Evolutionary conservation across 805 yeast genomes (phyloP).

Genomic region (Sungouiozyma intestinalis): DNA sequence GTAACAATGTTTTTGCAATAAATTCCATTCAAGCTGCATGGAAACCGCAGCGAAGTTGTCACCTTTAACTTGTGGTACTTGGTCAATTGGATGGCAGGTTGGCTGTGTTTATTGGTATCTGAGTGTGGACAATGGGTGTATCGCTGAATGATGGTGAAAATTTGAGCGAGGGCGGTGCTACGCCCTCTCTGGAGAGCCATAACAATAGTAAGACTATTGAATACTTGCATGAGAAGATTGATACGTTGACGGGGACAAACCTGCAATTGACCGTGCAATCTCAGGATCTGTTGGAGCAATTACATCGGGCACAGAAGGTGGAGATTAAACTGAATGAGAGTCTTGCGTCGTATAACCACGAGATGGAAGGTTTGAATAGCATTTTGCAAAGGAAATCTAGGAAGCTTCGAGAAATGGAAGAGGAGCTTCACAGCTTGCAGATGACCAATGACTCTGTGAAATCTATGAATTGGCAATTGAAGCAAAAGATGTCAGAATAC

Average conservation of each 20-base stretch:
- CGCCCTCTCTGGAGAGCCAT: no score
- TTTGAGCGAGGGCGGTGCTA: no score
- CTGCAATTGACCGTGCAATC: constrained; percentile 31
- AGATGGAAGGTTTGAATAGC: constrained; percentile 40
- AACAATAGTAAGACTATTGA: constrained; percentile 29
- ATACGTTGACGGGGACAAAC: constrained; percentile 37
- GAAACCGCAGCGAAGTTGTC: no score
- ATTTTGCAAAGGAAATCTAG: constrained; percentile 46
- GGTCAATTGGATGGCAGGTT: no score
- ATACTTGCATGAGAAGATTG: constrained; percentile 38
- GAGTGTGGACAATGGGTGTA: no score
- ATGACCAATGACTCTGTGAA: constrained; percentile 1
- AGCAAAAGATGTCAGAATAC: background rate
- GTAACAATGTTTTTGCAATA: no score
- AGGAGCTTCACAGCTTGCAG: constrained; percentile 5
- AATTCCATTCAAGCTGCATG: no score
- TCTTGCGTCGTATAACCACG: constrained; percentile 61
- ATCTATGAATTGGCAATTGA: background rate
- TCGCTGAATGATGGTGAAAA: no score
- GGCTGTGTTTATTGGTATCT: no score
- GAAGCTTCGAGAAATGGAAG: constrained; percentile 48
- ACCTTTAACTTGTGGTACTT: no score
- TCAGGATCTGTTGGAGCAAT: constrained; percentile 43
- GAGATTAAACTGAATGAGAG: constrained; percentile 42
- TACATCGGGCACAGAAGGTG: constrained; percentile 34